Base-by-base conservation (phyloP, 345 rosid species). In the Murraya koenigii region DNA sequence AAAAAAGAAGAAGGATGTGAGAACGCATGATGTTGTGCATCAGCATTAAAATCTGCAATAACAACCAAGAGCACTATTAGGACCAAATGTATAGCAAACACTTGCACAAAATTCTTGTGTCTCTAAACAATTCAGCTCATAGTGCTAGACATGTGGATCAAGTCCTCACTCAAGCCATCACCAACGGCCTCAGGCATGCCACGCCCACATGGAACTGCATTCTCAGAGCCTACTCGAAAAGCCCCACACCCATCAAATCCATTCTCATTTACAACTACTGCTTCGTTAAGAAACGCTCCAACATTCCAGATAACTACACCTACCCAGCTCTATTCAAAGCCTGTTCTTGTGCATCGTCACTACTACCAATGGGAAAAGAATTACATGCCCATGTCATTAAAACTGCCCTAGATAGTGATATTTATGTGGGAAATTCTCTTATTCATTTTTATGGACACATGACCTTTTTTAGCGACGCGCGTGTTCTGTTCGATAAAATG, bases 241-340 rank as follows among this genome's bases (percentile, higher is more conserved):
- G 62, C 60, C 68, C 78, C 55, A 61, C 71, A 22, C 80, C 82
- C 75, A 54, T 73, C 66, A 80, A 84, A 71, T 66, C 82, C 58
- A 13, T 71, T 67, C 66, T 76, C 63, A 26, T 78, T 33, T 77
- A 59, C 81, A 83, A 63, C 66, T 25, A 73, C 68, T 41, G 64
- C 63, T 32, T 38, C 71, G 25, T 32, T 3, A 58, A 64, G 10
- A 25, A 39, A 26, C 3, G 7, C 62, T 76, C 70, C 19, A 38
- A 15, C 61, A 6, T 4, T 38, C 80, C 72, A 1, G 84, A 80
- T 75, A 32, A 78, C 8, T 78, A 75, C 9, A 80, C 78, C 56
- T 80, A 78, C 78, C 82, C 80, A 2, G 52, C 60, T 75, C 64
- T 78, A 1, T 65, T 75, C 74, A 75, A 77, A 60, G 86, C 81